Conservation (phyloP, 2,329 filamentous ascomycete species). For the Diaporthe sp. region DNA sequence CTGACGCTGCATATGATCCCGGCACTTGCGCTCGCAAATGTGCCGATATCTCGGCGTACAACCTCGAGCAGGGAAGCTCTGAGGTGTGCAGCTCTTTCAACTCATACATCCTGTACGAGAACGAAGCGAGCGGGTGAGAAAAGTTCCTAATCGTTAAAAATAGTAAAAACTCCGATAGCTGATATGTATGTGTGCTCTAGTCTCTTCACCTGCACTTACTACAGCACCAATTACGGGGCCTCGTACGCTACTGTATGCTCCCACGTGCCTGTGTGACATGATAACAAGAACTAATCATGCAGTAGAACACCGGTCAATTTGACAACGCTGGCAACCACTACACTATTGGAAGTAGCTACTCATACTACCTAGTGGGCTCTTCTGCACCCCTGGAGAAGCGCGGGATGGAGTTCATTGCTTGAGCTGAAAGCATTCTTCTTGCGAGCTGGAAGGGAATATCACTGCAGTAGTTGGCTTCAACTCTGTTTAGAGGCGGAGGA, state of each 20-base stretch:
- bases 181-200: slow-evolving; percentile 3
- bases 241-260: slow-evolving; percentile 35
- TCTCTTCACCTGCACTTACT: slow-evolving; percentile 42
- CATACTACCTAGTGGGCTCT: slow-evolving; percentile 38
- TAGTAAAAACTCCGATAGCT: slow-evolving; percentile 19
- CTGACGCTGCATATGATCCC: slow-evolving; percentile 46
- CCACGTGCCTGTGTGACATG: slow-evolving; percentile 1
- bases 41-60: slow-evolving; percentile 47
- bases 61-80: slow-evolving; percentile 41
- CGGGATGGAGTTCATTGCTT: neutral
- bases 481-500: neutral
- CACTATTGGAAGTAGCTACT: slow-evolving; percentile 38
- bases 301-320: slow-evolving; percentile 39
- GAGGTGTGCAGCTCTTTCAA: slow-evolving; percentile 42
- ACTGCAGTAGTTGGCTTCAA: neutral
- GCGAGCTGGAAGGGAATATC: neutral
- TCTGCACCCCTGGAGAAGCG: slow-evolving; percentile 8
- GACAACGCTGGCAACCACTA: slow-evolving; percentile 35
- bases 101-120: slow-evolving; percentile 39
- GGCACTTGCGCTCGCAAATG: slow-evolving; percentile 49
- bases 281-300: slow-evolving; percentile 3
- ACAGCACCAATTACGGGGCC: slow-evolving; percentile 35
- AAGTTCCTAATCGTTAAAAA: neutral
- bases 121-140: slow-evolving; percentile 27
- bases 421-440: neutral